Evolutionary conservation across 257 asterid genomes (phyloP).

Genomic region (Petunia secreta): DNA sequence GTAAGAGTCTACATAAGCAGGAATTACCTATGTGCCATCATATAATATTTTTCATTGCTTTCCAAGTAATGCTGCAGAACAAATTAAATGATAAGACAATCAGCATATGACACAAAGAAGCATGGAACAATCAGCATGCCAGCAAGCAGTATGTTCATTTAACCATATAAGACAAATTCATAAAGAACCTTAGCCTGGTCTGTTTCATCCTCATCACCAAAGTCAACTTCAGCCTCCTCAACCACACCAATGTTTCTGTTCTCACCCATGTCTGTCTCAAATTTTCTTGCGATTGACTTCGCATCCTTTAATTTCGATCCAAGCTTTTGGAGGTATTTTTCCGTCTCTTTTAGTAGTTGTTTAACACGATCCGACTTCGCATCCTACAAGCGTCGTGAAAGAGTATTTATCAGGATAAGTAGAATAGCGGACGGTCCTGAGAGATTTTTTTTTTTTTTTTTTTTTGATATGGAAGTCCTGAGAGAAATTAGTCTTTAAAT

Average conservation of each 20-base stretch:
- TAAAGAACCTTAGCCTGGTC: constrained; percentile 93
- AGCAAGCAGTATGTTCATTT: constrained; percentile 2
- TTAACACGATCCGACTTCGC: constrained; percentile 97
- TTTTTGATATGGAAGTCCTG: no score
- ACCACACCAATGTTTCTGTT: constrained; percentile 44
- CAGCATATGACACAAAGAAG: constrained; percentile 27
- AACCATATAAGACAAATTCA: constrained; percentile 11
- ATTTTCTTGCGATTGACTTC: constrained; percentile 71
- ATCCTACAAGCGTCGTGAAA: constrained; percentile 61
- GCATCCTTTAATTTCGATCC: constrained; percentile 93
- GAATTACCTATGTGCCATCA: constrained; percentile 98
- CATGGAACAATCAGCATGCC: constrained; percentile 23
- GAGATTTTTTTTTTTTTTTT: not conserved
- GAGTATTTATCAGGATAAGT: constrained; percentile 27
- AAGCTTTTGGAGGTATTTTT: constrained; percentile 90
- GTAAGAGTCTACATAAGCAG: constrained; percentile 26
- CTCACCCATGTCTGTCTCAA: constrained; percentile 73
- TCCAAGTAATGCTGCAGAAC: constrained; percentile 94
- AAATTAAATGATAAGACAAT: constrained; percentile 30
- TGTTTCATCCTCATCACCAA: constrained; percentile 81
- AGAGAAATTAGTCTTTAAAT: constrained; percentile 24
- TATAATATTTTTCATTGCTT: constrained; percentile 98
- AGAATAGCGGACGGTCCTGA: not conserved
- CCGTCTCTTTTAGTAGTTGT: constrained; percentile 93
- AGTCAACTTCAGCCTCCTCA: constrained; percentile 66